Evolutionary conservation across 108 stramenopile species (phyloP).

Genomic region (Skeletonema potamos): DNA sequence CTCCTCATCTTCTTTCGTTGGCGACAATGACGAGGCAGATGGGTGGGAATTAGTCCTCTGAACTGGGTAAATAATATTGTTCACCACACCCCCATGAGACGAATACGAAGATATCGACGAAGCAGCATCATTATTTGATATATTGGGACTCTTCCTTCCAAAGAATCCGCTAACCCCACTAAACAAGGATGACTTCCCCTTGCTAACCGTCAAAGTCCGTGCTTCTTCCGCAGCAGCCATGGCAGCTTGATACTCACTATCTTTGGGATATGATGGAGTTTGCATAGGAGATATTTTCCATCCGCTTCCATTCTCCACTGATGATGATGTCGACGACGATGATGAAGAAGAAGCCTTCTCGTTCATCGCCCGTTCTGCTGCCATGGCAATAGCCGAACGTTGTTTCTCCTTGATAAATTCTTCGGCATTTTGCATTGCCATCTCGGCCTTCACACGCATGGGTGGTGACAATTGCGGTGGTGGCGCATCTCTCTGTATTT

Average conservation of each 20-base stretch:
- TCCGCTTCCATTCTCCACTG: background rate
- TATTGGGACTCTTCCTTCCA: constrained; percentile 1
- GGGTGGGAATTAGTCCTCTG: background rate
- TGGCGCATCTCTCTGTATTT: background rate
- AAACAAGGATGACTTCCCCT: constrained; percentile 20
- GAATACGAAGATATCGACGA: constrained; percentile 24
- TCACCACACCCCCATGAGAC: constrained; percentile 41
- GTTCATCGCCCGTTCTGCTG: constrained; percentile 39
- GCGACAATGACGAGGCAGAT: background rate
- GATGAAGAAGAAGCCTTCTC: too few relatives aligned
- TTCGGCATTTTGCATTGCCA: constrained; percentile 26
- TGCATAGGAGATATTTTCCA: background rate
- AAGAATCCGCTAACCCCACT: constrained; percentile 8
- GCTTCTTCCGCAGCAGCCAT: constrained; percentile 47
- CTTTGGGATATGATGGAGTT: constrained; percentile 7
- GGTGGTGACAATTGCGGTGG: constrained; percentile 12
- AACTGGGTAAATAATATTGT: background rate
- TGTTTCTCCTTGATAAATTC: constrained; percentile 46
- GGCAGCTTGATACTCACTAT: constrained; percentile 38
- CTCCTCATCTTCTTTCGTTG: constrained; percentile 14
- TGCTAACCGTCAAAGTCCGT: constrained; percentile 5
- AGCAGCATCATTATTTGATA: background rate
- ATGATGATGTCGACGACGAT: background rate
- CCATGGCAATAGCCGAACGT: constrained; percentile 34
- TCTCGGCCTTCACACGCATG: constrained; percentile 37